Percentiles rank a stretch among this genome's conserved stretches.
These are phyloP conservation scores for Sarocladium kiliense DNA, from an alignment of 2,329 filamentous ascomycete species.

Conservation along the genomic window DNA sequence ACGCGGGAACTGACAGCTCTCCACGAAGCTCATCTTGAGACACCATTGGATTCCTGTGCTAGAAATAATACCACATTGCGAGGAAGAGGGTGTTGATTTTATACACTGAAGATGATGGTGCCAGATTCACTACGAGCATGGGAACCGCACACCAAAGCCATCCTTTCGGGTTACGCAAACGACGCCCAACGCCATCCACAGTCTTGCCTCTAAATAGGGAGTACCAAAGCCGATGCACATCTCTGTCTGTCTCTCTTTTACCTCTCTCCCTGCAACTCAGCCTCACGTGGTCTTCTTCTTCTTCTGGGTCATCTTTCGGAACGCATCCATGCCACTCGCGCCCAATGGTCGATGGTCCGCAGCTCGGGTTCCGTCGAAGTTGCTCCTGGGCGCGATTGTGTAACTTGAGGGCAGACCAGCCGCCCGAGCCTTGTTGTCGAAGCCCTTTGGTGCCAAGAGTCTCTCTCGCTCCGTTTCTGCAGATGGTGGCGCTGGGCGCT, in stretches of 20 bases:
- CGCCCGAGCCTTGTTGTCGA: slow-evolving; percentile 52
- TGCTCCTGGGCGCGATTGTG: slow-evolving; percentile 57
- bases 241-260: no score
- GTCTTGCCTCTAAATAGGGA: not conserved
- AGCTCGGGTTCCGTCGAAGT: slow-evolving; percentile 47
- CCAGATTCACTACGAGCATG: not conserved
- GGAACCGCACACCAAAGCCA: not conserved
- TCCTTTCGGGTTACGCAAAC: not conserved
- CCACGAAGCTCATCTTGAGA: not conserved
- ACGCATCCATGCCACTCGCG: slow-evolving; percentile 58
- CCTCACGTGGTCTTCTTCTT: no score
- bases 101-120: not conserved
- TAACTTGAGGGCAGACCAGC: slow-evolving; percentile 51
- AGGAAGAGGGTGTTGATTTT: not conserved
- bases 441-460: slow-evolving; percentile 49
- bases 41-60: not conserved
- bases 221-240: not conserved
- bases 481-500: slow-evolving; percentile 39
- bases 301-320: slow-evolving; percentile 61
- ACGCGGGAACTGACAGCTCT: no score
- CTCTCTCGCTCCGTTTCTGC: slow-evolving; percentile 52
- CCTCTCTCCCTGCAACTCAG: no score
- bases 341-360: slow-evolving; percentile 56
- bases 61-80: not conserved
- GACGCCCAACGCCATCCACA: slow-evolving; percentile 4